These are phyloP conservation scores for Vigna nakashimae DNA, from an alignment of 306 rosid genomes.

Conservation along the genomic window DNA sequence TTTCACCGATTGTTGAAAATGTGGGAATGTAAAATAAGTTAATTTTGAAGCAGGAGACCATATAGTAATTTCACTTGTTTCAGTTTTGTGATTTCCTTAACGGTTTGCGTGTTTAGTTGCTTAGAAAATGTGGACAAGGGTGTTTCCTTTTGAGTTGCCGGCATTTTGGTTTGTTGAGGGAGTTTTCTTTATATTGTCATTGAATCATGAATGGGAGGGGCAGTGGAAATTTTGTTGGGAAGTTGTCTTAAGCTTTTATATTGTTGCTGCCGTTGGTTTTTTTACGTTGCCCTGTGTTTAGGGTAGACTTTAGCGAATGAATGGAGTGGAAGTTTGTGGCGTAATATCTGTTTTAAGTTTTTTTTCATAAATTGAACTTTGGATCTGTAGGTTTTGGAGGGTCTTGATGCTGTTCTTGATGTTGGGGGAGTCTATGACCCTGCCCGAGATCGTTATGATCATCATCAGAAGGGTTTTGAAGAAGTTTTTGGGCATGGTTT, in stretches of 20 bases:
- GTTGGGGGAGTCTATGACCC: constrained; percentile 97
- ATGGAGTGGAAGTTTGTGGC: constrained; percentile 6
- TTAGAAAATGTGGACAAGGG: constrained; percentile 23
- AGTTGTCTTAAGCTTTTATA: background rate
- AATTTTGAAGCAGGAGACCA: too few species aligned
- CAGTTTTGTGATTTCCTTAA: too few species aligned
- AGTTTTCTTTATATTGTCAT: background rate
- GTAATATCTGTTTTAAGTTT: constrained; percentile 7
- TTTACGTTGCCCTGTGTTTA: background rate
- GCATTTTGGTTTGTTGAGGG: background rate
- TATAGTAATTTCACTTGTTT: too few species aligned
- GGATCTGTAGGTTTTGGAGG: constrained; percentile 72
- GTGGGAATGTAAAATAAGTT: too few species aligned
- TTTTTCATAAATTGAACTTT: constrained; percentile 22
- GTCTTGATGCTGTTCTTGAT: constrained; percentile 96
- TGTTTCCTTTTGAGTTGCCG: background rate
- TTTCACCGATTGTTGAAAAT: too few species aligned
- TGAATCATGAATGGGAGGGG: constrained; percentile 10
- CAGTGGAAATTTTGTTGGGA: background rate
- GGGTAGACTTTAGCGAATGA: background rate
- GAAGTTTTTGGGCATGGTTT: constrained; percentile 93
- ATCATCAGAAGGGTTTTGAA: constrained; percentile 94
- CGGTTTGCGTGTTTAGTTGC: background rate
- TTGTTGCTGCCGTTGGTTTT: constrained; percentile 21
- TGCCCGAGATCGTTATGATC: constrained; percentile 79